These are phyloP conservation scores for Sordaria brevicollis DNA, from an alignment of 495 filamentous ascomycete species.

Conservation along the genomic window DNA sequence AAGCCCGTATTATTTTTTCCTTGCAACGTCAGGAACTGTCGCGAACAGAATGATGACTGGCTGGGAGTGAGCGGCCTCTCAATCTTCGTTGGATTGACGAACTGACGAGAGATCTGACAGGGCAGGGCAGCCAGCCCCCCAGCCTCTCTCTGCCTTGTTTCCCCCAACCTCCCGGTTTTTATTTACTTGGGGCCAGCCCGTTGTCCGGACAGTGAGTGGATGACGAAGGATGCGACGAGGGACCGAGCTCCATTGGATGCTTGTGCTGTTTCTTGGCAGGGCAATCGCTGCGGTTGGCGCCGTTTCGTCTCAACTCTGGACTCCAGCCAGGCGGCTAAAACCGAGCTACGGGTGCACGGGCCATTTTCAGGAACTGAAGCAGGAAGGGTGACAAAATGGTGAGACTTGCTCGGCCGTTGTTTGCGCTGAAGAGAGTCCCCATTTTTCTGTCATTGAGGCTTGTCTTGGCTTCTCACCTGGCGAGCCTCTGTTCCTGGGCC, in stretches of 20 bases:
- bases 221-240: constrained; percentile 2
- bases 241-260: background rate
- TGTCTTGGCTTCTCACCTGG: background rate
- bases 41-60: constrained; percentile 7
- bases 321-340: background rate
- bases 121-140: background rate
- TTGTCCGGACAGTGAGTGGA: constrained; percentile 16
- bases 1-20: background rate
- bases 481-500: background rate
- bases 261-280: constrained; percentile 10
- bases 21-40: background rate
- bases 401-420: background rate
- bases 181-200: constrained; percentile 18
- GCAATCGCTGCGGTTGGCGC: constrained; percentile 1
- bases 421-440: background rate
- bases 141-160: constrained; percentile 2
- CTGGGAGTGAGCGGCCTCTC: constrained; percentile 3
- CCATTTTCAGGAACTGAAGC: background rate
- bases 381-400: background rate
- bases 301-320: background rate
- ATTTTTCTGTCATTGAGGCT: background rate
- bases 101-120: background rate
- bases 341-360: background rate
- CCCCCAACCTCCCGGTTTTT: constrained; percentile 26
- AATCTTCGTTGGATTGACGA: background rate